Evolutionary conservation across 2,329 filamentous ascomycete genomes (phyloP).

Genomic region (Botrytis paeoniae): DNA sequence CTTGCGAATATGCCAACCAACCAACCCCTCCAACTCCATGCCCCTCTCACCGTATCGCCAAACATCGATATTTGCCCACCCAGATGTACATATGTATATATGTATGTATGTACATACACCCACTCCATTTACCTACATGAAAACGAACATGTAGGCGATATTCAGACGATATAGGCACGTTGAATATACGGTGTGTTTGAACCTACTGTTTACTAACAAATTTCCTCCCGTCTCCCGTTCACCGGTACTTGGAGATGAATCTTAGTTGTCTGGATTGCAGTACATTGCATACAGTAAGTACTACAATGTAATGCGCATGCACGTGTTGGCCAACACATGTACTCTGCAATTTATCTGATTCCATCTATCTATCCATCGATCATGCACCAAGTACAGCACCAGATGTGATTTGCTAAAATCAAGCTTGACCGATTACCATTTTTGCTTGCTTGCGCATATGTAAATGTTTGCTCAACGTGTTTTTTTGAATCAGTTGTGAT

Average conservation of each 20-base stretch:
- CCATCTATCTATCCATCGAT: neutral
- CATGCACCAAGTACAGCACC: neutral
- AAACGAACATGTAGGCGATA: neutral
- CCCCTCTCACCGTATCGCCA: slow-evolving; percentile 4
- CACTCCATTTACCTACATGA: neutral
- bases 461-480: neutral
- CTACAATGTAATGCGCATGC: neutral
- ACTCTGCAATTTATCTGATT: neutral
- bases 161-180: neutral
- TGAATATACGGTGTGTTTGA: slow-evolving; percentile 13
- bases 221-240: neutral
- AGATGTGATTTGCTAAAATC: neutral
- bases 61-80: neutral
- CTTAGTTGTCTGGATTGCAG: neutral
- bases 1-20: neutral
- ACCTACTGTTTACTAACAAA: neutral
- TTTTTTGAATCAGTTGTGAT: neutral
- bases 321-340: slow-evolving; percentile 2
- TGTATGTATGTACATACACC: neutral
- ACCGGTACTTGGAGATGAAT: neutral
- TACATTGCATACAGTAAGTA: neutral
- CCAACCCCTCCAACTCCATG: neutral
- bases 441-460: neutral
- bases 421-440: neutral
- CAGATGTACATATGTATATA: neutral